Conservation (phyloP, 2,329 filamentous ascomycete species). For the Phyllosticta ampelicida region DNA sequence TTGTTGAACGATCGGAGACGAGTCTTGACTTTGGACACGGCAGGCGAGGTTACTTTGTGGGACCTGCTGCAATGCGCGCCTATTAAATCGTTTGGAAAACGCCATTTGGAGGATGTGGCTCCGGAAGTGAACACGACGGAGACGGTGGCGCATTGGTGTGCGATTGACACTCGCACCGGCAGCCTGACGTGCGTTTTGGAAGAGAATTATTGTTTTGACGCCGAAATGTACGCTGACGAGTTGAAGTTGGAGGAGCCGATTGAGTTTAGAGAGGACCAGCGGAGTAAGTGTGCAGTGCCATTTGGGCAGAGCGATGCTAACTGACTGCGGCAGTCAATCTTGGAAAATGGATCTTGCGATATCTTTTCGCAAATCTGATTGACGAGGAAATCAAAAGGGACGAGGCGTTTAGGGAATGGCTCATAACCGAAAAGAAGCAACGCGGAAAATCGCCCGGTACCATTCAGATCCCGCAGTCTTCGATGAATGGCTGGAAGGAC, state of each 20-base stretch:
- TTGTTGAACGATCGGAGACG: conserved; percentile 83
- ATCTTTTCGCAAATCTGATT: conserved; percentile 80
- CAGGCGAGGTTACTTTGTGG: conserved; percentile 90
- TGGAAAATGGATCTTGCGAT: conserved; percentile 90
- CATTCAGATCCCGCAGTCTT: conserved; percentile 43
- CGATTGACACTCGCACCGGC: conserved; percentile 85
- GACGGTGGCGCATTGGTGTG: conserved; percentile 91
- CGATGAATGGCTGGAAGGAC: conserved; percentile 37
- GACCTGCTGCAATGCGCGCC: conserved; percentile 84
- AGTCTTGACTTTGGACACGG: conserved; percentile 85
- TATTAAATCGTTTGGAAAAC: conserved; percentile 85
- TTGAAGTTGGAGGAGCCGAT: conserved; percentile 60
- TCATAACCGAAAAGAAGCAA: conserved; percentile 55
- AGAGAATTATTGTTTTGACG: conserved; percentile 93
- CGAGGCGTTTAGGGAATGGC: conserved; percentile 55
- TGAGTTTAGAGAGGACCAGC: conserved; percentile 83
- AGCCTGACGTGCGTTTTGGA: conserved; percentile 84
- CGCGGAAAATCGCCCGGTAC: conserved; percentile 50
- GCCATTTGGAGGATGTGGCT: conserved; percentile 85
- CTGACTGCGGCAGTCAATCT: conserved; percentile 67
- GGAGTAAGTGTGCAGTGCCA: conserved; percentile 49
- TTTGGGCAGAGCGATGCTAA: conserved; percentile 12
- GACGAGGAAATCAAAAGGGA: conserved; percentile 85
- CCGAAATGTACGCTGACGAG: conserved; percentile 94
- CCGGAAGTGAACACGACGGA: conserved; percentile 77